Evolutionary conservation across 805 yeast species (phyloP).

Genomic region (Phaffomyces thermotolerans): DNA sequence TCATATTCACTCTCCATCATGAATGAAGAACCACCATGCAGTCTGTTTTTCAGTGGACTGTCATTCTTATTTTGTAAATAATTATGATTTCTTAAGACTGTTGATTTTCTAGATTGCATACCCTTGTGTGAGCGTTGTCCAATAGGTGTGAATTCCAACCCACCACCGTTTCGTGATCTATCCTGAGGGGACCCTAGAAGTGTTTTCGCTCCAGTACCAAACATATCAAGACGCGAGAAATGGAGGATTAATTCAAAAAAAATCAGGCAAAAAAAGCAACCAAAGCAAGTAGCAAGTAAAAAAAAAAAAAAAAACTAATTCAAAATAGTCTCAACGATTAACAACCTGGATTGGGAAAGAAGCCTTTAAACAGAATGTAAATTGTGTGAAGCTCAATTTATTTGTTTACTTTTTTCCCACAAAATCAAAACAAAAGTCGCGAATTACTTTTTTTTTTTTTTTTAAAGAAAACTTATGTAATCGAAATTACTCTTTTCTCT

Average conservation of each 20-base stretch:
- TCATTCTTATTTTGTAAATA: constrained; percentile 4
- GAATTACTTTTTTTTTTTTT: too few species aligned
- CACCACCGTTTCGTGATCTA: constrained; percentile 13
- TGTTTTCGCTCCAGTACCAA: constrained; percentile 20
- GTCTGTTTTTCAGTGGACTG: constrained; percentile 15
- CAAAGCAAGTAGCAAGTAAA: too few species aligned
- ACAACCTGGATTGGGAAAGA: too few species aligned
- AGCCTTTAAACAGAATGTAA: too few species aligned
- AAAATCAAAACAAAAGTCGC: constrained; percentile 2
- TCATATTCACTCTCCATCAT: constrained; percentile 20
- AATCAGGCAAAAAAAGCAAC: too few species aligned
- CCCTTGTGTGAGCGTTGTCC: constrained; percentile 19
- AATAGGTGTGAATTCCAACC: constrained; percentile 36
- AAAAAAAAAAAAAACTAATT: too few species aligned
- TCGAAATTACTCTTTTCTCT: too few species aligned
- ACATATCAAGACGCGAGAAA: constrained; percentile 14
- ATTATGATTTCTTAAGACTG: background rate
- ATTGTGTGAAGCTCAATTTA: background rate
- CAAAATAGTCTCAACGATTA: too few species aligned
- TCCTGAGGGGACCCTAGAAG: constrained; percentile 25
- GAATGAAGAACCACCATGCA: constrained; percentile 24
- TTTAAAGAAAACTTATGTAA: too few species aligned
- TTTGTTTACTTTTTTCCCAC: constrained; percentile 8
- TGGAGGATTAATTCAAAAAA: too few species aligned
- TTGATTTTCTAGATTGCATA: background rate